Evolutionary conservation across 495 filamentous ascomycete species (phyloP).

Genomic region (Neurospora sp.): DNA sequence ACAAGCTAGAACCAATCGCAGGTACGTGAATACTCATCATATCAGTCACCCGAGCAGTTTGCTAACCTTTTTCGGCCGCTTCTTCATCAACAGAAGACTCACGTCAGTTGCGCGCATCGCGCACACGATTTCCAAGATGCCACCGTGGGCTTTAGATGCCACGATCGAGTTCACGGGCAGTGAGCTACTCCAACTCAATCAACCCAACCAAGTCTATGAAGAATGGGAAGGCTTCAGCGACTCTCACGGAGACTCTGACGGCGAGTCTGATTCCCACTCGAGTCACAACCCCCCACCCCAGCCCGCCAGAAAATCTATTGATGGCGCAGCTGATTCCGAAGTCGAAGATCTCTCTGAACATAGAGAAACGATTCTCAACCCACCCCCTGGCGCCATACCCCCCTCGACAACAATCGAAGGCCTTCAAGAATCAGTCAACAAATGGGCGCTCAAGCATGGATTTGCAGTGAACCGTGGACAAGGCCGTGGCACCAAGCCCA

Average conservation of each 20-base stretch:
- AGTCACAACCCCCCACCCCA: background rate
- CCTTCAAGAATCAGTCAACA: background rate
- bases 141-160: background rate
- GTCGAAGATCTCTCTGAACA: background rate
- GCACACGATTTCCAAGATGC: background rate
- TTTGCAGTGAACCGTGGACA: background rate
- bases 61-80: background rate
- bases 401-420: background rate
- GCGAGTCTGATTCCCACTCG: background rate
- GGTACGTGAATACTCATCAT: background rate
- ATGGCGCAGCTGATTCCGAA: background rate
- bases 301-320: rapidly evolving
- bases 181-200: background rate
- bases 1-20: background rate
- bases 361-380: background rate
- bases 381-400: background rate
- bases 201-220: background rate
- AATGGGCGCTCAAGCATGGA: background rate
- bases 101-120: background rate
- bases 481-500: background rate
- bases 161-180: background rate
- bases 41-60: background rate
- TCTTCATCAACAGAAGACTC: background rate
- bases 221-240: background rate
- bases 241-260: background rate